A percentile compares a stretch with the other conserved stretches of the same genome.
phyloP scores from a whole-genome alignment of 441 rosid genomes.

The Euphorbia schlechtendalii region DNA sequence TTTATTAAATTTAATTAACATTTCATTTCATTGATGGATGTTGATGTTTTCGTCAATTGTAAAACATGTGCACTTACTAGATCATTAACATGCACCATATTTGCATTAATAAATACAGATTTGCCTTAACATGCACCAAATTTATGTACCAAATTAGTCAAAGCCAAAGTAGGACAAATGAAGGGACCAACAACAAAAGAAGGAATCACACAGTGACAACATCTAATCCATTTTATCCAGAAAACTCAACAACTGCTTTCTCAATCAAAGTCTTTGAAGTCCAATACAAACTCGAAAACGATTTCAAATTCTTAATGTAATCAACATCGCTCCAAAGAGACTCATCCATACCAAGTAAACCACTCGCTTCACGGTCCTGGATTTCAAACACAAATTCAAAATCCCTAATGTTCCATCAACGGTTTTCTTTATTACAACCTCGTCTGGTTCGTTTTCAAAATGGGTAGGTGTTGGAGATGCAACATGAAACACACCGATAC shows the following conservation, averaged over 20 bases:
- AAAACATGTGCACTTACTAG: constrained; percentile 36
- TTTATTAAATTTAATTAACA: too few species aligned
- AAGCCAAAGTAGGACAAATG: constrained; percentile 32
- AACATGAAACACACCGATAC: constrained; percentile 8
- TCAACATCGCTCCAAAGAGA: constrained; percentile 18
- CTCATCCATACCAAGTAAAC: constrained; percentile 28
- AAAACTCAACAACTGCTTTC: constrained; percentile 17
- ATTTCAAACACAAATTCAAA: constrained; percentile 12
- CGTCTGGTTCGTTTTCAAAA: neutral
- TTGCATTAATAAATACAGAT: constrained; percentile 5
- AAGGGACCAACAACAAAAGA: constrained; percentile 29
- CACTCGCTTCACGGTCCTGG: constrained; percentile 20
- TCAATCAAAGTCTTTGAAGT: constrained; percentile 18
- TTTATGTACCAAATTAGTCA: constrained; percentile 28
- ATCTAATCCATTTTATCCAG: constrained; percentile 18
- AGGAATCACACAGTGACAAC: constrained; percentile 22
- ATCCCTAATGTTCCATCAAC: constrained; percentile 8
- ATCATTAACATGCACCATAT: constrained; percentile 33
- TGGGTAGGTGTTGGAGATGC: constrained; percentile 3
- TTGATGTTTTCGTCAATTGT: too few species aligned
- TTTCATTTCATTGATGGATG: too few species aligned
- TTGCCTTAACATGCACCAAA: too few species aligned
- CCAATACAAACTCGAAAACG: constrained; percentile 12
- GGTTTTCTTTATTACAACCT: neutral
- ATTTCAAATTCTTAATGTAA: constrained; percentile 6